Evolutionary conservation across 164 flowering plant species (phyloP), one percentile per base, ranked within the genome.

Genomic region (Nymphaea colorata): DNA sequence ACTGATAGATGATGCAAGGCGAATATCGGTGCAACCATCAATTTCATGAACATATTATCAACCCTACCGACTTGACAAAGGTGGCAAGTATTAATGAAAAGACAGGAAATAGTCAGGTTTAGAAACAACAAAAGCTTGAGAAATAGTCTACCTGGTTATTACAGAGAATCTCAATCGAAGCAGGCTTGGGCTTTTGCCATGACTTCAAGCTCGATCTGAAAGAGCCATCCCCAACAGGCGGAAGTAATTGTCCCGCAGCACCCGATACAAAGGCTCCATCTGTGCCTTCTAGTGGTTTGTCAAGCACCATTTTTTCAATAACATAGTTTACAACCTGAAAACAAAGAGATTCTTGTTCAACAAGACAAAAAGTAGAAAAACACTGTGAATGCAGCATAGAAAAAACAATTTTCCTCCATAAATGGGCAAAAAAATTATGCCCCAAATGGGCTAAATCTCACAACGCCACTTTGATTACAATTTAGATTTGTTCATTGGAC

Each of bases 291-390:
- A 79, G 36, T 66, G 92, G 85, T 73, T 87, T 89, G 73, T 93
- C 96, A 64, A 83, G 87, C 65, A 93, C 85, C 90, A 89, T 85
- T 78, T 93, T 93, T 73, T 91, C 98, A 59, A 86, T 18, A 5
- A 93, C 97, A 79, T 93, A 93, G 77, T 85, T 93, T 66, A 89
- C 78, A 73, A 93, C 98, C 98, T 91, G 77, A 72, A 75, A 64
- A 72, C 44, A 63, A 51, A 51, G 36, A 51, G 14, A 51, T 51
- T 51, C 57, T 51, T 51, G 57, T 51, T 51, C 57, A 51, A 8
- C 57, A 8, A 15, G 8, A 7, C 57, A 51, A 3, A 51, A 51
- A 51, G 57, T 4, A 8, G 14, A 51, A 51, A 4, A 51, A 1
- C 36, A 25, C 36, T 25, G 36, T 25, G 36, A 25, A 25, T 25